Evolutionary conservation across 257 asterid genomes (phyloP).

Genomic region (Nicotiana sylvestris): DNA sequence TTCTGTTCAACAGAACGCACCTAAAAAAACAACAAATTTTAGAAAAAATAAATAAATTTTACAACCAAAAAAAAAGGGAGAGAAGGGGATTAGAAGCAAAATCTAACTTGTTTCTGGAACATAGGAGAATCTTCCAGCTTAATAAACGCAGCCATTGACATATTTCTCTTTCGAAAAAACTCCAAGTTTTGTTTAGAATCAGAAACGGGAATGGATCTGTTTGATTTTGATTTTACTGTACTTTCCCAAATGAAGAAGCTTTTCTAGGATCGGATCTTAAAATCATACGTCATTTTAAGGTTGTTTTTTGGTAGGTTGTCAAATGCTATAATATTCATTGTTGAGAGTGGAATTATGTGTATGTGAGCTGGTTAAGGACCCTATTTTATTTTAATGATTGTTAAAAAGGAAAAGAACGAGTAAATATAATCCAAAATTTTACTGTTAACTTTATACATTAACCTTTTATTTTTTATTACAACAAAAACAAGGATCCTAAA

Average conservation of each 20-base stretch:
- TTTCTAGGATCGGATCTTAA: not conserved
- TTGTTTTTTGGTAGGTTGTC: not conserved
- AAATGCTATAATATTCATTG: not conserved
- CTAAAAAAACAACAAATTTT: conserved; percentile 22
- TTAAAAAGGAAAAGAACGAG: no score
- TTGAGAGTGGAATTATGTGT: not conserved
- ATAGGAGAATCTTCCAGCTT: conserved; percentile 97
- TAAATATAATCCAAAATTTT: no score
- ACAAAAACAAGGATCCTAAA: no score
- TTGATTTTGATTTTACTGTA: not conserved
- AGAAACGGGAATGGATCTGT: not conserved
- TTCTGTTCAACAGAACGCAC: conserved; percentile 80
- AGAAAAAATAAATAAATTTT: not conserved
- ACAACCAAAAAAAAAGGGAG: not conserved
- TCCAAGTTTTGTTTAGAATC: not conserved
- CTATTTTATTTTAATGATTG: not conserved
- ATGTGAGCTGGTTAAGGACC: not conserved
- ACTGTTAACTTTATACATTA: no score
- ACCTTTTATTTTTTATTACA: no score
- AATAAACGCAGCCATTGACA: conserved; percentile 66
- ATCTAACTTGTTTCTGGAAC: conserved; percentile 81
- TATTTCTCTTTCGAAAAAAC: not conserved
- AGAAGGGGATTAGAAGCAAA: not conserved
- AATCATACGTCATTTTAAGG: not conserved
- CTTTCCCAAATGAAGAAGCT: not conserved